Conservation (phyloP, 2,329 filamentous ascomycete genomes). For the Colletotrichum sidae region DNA sequence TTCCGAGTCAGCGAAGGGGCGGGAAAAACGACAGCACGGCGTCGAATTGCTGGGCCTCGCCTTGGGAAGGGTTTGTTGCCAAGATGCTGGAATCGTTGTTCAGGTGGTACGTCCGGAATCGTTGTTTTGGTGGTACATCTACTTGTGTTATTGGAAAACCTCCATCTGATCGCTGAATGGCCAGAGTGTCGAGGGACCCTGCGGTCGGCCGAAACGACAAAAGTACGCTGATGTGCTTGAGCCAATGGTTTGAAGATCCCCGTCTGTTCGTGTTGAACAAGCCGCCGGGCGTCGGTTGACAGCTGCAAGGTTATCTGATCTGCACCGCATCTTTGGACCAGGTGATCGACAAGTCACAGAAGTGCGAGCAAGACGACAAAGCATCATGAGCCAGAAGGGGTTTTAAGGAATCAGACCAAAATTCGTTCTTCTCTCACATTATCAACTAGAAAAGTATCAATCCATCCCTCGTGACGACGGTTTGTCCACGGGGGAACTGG, state of each 20-base stretch:
- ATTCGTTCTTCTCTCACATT: constrained; percentile 33
- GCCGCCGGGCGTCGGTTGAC: constrained; percentile 18
- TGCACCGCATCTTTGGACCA: constrained; percentile 13
- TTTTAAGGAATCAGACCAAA: constrained; percentile 12
- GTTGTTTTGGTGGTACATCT: neutral
- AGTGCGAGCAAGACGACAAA: neutral
- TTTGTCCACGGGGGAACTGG: constrained; percentile 27
- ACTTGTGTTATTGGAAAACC: constrained; percentile 2
- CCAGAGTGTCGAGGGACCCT: constrained; percentile 10
- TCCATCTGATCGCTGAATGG: constrained; percentile 6
- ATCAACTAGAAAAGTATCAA: constrained; percentile 37
- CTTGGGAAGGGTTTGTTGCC: neutral
- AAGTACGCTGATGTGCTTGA: constrained; percentile 10
- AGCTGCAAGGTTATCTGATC: constrained; percentile 36
- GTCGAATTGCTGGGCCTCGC: no score
- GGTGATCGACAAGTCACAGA: constrained; percentile 27
- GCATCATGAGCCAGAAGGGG: neutral
- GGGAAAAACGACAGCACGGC: neutral
- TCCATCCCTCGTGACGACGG: constrained; percentile 31
- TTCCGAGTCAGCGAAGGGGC: neutral
- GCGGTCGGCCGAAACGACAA: constrained; percentile 16
- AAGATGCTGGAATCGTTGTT: constrained; percentile 4
- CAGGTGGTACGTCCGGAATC: constrained; percentile 2
- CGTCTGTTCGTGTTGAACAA: constrained; percentile 25
- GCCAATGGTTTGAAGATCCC: constrained; percentile 19